Percentiles rank a stretch among this genome's conserved stretches.
phyloP scores from a whole-genome alignment of 2,329 filamentous ascomycete species.

The Ustulina deusta region DNA sequence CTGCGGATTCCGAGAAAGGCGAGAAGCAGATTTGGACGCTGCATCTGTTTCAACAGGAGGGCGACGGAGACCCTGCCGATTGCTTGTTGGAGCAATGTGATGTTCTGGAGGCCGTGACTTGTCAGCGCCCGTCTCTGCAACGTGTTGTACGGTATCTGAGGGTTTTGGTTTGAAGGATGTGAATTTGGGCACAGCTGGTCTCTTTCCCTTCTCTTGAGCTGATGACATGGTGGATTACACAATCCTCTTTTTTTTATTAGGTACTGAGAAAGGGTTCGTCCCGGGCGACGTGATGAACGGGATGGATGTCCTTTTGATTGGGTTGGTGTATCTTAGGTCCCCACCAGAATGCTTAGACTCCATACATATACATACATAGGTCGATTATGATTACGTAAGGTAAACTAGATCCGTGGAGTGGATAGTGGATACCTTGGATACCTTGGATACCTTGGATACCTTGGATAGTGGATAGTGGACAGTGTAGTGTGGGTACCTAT shows the following conservation, averaged over 20 bases:
- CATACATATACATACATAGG: background rate
- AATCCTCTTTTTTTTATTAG: constrained; percentile 13
- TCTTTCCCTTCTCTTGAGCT: constrained; percentile 44
- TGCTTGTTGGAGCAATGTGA: constrained; percentile 13
- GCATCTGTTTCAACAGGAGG: constrained; percentile 25
- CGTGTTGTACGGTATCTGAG: background rate
- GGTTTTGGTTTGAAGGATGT: constrained; percentile 71
- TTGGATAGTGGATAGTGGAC: too few relatives aligned
- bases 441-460: too few relatives aligned
- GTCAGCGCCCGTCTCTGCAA: constrained; percentile 33
- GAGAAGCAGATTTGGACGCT: constrained; percentile 25
- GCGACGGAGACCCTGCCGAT: constrained; percentile 22
- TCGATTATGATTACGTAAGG: background rate
- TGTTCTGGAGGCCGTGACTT: constrained; percentile 26
- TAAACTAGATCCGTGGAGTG: too few relatives aligned
- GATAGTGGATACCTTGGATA: too few relatives aligned
- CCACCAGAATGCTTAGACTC: background rate
- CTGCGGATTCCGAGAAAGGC: constrained; percentile 30
- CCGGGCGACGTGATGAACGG: background rate
- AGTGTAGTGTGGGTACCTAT: too few relatives aligned
- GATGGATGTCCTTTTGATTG: background rate
- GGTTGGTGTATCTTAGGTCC: background rate
- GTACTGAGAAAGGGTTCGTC: constrained; percentile 4
- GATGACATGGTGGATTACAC: constrained; percentile 39
- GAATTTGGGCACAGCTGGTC: constrained; percentile 72